These are phyloP conservation scores for Solanum megistacrolobum DNA, from an alignment of 257 asterid species.

Conservation along the genomic window DNA sequence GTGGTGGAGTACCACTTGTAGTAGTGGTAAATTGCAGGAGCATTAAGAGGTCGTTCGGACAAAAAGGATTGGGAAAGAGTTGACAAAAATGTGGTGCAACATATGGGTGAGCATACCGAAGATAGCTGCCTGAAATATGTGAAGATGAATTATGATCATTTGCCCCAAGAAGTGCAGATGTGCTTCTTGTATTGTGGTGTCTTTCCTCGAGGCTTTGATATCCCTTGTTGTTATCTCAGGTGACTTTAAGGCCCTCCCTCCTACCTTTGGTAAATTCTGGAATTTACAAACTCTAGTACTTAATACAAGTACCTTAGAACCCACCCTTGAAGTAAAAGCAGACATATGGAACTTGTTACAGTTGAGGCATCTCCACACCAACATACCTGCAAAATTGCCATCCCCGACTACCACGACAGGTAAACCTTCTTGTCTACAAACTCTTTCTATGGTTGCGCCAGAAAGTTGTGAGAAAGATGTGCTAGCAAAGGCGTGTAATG, in stretches of 20 bases:
- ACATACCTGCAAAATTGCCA: conserved; percentile 31
- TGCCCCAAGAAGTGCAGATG: too few relatives aligned
- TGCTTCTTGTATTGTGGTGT: too few relatives aligned
- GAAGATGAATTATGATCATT: too few relatives aligned
- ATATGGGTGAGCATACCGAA: background rate
- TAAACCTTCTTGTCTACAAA: conserved; percentile 26
- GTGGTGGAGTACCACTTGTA: conserved; percentile 14
- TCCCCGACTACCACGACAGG: conserved; percentile 11
- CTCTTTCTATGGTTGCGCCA: conserved; percentile 39
- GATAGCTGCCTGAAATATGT: background rate
- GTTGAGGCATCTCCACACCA: background rate
- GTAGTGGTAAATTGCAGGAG: conserved; percentile 36
- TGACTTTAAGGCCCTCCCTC: too few relatives aligned
- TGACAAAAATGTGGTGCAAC: conserved; percentile 6
- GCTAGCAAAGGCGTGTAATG: conserved; percentile 26
- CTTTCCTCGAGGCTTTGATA: too few relatives aligned
- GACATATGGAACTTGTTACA: background rate
- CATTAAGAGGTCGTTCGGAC: conserved; percentile 6
- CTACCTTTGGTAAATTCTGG: background rate
- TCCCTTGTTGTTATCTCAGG: background rate
- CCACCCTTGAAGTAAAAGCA: background rate
- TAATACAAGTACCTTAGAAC: background rate
- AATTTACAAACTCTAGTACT: background rate
- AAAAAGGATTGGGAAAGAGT: conserved; percentile 4
- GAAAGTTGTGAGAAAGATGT: conserved; percentile 15